phyloP scores from a whole-genome alignment of 305 asterid species.

The Plantago coronopus region DNA sequence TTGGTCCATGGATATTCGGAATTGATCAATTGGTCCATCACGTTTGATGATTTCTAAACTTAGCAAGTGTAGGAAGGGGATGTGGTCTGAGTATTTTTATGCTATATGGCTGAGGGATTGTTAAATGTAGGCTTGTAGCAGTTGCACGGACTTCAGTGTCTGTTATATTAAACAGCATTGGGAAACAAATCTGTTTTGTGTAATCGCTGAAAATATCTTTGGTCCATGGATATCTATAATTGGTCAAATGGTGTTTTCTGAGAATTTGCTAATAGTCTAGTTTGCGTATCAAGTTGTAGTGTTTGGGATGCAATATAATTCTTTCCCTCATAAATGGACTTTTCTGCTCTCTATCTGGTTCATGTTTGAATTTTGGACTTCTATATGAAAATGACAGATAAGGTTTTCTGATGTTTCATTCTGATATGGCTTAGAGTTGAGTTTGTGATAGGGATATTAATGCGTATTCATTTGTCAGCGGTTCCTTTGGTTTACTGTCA shows the following conservation, averaged over 20 bases:
- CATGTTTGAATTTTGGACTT: constrained; percentile 7
- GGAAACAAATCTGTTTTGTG: neutral
- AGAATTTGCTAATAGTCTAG: neutral
- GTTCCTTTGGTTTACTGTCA: constrained; percentile 3
- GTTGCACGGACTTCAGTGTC: too few relatives aligned
- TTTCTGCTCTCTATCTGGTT: constrained; percentile 5
- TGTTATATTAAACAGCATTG: neutral
- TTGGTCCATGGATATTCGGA: constrained; percentile 5
- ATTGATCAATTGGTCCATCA: too few relatives aligned
- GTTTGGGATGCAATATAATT: neutral
- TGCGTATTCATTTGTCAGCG: neutral
- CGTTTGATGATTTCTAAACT: too few relatives aligned
- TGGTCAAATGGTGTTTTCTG: constrained; percentile 3
- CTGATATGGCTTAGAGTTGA: neutral
- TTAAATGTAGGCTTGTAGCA: too few relatives aligned
- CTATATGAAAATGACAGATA: constrained; percentile 12
- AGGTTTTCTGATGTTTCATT: neutral
- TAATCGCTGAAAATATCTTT: neutral
- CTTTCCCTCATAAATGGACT: constrained; percentile 1
- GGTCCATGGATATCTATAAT: neutral
- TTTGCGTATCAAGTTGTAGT: neutral
- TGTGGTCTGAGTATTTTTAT: too few relatives aligned
- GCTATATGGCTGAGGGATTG: too few relatives aligned
- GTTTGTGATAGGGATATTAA: neutral
- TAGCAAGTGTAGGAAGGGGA: too few relatives aligned